phyloP scores from a whole-genome alignment of 805 yeast genomes.

The Starmerella apis region DNA sequence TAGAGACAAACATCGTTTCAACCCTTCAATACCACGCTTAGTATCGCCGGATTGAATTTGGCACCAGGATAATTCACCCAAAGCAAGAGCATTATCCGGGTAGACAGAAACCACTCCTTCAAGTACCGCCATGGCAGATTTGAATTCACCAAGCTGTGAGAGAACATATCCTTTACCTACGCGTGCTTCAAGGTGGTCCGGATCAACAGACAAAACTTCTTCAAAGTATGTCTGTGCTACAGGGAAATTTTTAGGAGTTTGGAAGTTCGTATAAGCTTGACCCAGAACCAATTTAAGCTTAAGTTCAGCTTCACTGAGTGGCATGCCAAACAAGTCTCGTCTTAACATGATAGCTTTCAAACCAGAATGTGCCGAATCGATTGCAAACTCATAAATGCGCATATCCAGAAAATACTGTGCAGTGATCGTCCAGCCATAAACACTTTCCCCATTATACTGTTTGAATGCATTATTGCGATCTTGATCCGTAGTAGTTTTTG shows the following conservation, averaged over 20 bases:
- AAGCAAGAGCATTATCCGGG: constrained; percentile 50
- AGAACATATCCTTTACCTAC: constrained; percentile 75
- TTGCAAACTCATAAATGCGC: constrained; percentile 54
- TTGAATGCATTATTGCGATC: not conserved
- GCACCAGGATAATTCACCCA: constrained; percentile 72
- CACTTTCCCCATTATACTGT: constrained; percentile 29
- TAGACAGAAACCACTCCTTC: constrained; percentile 39
- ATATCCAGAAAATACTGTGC: constrained; percentile 49
- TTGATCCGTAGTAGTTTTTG: not conserved
- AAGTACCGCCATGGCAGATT: constrained; percentile 46
- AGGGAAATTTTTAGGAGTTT: constrained; percentile 78
- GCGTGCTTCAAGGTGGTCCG: constrained; percentile 47
- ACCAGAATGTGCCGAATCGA: constrained; percentile 51
- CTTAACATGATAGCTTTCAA: constrained; percentile 38
- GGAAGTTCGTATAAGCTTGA: constrained; percentile 66
- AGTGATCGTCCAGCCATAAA: constrained; percentile 57
- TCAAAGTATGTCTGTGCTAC: constrained; percentile 67
- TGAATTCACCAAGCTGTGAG: constrained; percentile 51
- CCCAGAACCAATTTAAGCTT: constrained; percentile 61
- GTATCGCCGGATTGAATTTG: constrained; percentile 44
- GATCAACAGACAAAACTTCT: constrained; percentile 41
- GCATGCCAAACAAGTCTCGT: constrained; percentile 39
- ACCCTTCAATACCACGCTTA: constrained; percentile 37
- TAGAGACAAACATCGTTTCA: constrained; percentile 43
- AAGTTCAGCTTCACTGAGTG: constrained; percentile 43